These are phyloP conservation scores for Diaporthe citri DNA, from an alignment of 2,329 filamentous ascomycete genomes.

Conservation along the genomic window DNA sequence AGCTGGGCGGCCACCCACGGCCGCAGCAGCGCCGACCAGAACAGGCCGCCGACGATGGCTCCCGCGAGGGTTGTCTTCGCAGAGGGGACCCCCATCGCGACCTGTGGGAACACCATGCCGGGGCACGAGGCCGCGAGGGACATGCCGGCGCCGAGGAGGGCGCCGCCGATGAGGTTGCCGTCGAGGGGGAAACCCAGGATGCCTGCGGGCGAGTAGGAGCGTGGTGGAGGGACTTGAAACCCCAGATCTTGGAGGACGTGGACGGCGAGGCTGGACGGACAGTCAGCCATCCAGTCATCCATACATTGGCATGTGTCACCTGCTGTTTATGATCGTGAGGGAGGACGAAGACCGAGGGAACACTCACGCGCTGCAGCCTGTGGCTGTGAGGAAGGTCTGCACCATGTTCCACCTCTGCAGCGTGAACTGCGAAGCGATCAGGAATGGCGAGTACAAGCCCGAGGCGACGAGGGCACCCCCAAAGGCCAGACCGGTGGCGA, in stretches of 20 bases:
- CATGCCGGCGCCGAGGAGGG: slow-evolving; percentile 75
- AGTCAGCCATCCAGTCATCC: not conserved
- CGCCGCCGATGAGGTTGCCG: slow-evolving; percentile 74
- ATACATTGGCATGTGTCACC: not conserved
- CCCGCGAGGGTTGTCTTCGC: slow-evolving; percentile 67
- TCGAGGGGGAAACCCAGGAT: slow-evolving; percentile 66
- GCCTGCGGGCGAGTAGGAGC: slow-evolving; percentile 64
- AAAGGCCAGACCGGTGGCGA: slow-evolving; percentile 68
- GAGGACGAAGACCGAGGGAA: not conserved
- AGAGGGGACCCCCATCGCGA: slow-evolving; percentile 64
- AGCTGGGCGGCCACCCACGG: slow-evolving; percentile 47
- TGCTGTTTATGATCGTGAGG: slow-evolving; percentile 18
- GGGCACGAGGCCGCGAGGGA: slow-evolving; percentile 74
- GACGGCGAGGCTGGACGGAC: slow-evolving; percentile 57
- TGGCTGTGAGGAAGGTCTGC: slow-evolving; percentile 73
- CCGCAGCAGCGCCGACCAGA: slow-evolving; percentile 61
- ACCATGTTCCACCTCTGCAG: slow-evolving; percentile 75
- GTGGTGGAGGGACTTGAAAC: slow-evolving; percentile 59
- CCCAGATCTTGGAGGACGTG: slow-evolving; percentile 58
- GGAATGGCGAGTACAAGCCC: slow-evolving; percentile 70
- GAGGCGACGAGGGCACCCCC: slow-evolving; percentile 71
- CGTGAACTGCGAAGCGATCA: slow-evolving; percentile 72
- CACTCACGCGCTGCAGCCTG: slow-evolving; percentile 71
- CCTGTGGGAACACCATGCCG: slow-evolving; percentile 73
- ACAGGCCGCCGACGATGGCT: slow-evolving; percentile 66